Conservation (phyloP, 2,329 filamentous ascomycete genomes). For the Elsinoe necatrix region DNA sequence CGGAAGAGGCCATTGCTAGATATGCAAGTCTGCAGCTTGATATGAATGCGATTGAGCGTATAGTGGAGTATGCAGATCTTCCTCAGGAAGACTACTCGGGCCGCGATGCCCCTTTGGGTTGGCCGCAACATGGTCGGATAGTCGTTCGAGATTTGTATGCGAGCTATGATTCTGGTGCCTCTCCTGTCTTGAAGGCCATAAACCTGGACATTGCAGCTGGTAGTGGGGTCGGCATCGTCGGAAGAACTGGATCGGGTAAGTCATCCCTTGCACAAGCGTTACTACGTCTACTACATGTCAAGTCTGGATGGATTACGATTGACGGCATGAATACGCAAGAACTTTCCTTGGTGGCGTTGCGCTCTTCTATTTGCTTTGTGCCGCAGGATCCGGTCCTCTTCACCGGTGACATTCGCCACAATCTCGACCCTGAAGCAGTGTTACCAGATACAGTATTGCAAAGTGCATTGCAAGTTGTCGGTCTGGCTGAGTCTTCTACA, state of each 20-base stretch:
- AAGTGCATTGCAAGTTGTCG: constrained; percentile 67
- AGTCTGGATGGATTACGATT: constrained; percentile 40
- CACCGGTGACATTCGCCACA: constrained; percentile 67
- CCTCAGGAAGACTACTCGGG: constrained; percentile 76
- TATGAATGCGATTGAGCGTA: constrained; percentile 66
- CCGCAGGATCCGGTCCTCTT: constrained; percentile 80
- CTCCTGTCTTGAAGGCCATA: constrained; percentile 42
- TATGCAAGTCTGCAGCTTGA: constrained; percentile 1
- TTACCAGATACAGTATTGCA: constrained; percentile 48
- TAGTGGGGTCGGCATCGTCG: constrained; percentile 73
- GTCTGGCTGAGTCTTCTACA: constrained; percentile 82
- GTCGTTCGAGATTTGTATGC: constrained; percentile 43
- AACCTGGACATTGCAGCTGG: constrained; percentile 63
- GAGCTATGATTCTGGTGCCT: constrained; percentile 42
- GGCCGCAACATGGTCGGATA: constrained; percentile 74
- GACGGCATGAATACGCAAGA: constrained; percentile 54
- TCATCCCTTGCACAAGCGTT: constrained; percentile 75
- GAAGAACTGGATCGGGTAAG: constrained; percentile 77
- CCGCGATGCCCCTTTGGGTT: constrained; percentile 84
- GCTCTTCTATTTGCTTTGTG: constrained; percentile 66
- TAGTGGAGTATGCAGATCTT: constrained; percentile 85
- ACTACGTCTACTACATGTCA: constrained; percentile 57
- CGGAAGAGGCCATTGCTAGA: not conserved
- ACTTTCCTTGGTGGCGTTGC: constrained; percentile 64
- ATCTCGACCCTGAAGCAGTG: constrained; percentile 61